Evolutionary conservation across 2,329 filamentous ascomycete genomes (phyloP).

Genomic region (Fusarium domesticum): DNA sequence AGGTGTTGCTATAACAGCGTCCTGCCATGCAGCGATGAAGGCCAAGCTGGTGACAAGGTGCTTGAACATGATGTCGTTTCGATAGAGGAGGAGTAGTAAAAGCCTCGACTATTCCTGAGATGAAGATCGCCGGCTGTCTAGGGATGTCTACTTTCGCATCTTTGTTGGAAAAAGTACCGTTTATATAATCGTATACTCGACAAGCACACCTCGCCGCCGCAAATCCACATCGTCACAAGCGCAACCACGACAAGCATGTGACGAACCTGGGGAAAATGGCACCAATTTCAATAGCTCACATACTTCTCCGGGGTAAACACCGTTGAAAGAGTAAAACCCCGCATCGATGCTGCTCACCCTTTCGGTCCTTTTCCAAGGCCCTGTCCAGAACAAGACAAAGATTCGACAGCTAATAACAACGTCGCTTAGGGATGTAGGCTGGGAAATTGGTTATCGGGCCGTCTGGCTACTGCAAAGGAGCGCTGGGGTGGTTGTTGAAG

Average conservation of each 20-base stretch:
- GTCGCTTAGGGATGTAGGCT: not conserved
- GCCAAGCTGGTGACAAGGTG: conserved; percentile 6
- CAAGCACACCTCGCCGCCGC: no score
- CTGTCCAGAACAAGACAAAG: not conserved
- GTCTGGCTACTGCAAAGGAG: no score
- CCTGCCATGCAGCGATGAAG: conserved; percentile 2
- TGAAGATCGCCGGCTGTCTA: no score
- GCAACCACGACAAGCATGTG: no score
- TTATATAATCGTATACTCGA: no score
- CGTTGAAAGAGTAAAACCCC: not conserved
- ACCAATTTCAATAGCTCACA: not conserved
- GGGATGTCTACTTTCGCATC: no score
- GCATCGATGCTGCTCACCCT: not conserved
- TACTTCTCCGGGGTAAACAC: not conserved
- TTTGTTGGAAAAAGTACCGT: no score
- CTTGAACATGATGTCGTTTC: conserved; percentile 11
- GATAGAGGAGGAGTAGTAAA: no score
- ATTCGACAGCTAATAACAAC: not conserved
- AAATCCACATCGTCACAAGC: no score
- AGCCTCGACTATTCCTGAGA: no score
- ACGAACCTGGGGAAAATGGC: no score
- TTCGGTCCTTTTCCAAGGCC: not conserved
- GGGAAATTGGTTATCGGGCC: not conserved
- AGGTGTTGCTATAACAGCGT: conserved; percentile 4
- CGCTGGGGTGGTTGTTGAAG: no score